phyloP scores from a whole-genome alignment of 768 basidiomycete species.

The Cyathus striatus region DNA sequence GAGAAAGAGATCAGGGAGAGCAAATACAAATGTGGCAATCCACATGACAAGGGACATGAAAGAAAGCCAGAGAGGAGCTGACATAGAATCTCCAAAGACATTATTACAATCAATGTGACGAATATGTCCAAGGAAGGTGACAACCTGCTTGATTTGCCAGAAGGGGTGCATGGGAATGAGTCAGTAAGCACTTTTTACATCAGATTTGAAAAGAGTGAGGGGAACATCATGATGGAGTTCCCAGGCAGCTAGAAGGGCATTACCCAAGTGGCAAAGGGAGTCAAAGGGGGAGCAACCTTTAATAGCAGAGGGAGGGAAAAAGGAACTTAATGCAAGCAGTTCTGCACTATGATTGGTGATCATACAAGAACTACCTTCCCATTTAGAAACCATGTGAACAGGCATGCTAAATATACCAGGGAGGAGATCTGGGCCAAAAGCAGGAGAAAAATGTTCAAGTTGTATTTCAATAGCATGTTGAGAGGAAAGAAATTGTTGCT shows the following conservation, averaged over 20 bases:
- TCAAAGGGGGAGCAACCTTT: slow-evolving; percentile 27
- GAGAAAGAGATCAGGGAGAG: slow-evolving; percentile 13
- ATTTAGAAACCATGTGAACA: slow-evolving; percentile 30
- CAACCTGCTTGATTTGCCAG: slow-evolving; percentile 27
- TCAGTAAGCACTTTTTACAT: too few relatives aligned
- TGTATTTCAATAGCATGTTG: slow-evolving; percentile 20
- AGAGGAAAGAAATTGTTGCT: slow-evolving; percentile 17
- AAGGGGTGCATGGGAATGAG: slow-evolving; percentile 25
- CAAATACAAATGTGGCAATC: slow-evolving; percentile 18
- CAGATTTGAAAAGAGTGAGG: too few relatives aligned
- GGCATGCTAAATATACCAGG: slow-evolving; percentile 41
- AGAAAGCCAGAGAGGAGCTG: slow-evolving; percentile 16
- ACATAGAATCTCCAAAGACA: slow-evolving; percentile 24
- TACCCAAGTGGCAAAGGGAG: slow-evolving; percentile 24
- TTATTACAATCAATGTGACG: slow-evolving; percentile 24
- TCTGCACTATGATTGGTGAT: slow-evolving; percentile 33
- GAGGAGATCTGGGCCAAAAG: too few relatives aligned
- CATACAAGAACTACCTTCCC: slow-evolving; percentile 32
- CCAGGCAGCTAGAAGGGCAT: slow-evolving; percentile 9
- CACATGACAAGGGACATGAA: slow-evolving; percentile 26
- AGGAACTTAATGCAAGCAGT: slow-evolving; percentile 25
- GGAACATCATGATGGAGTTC: slow-evolving; percentile 35
- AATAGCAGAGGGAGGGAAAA: slow-evolving; percentile 17
- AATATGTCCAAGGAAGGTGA: slow-evolving; percentile 19
- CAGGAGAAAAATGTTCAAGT: slow-evolving; percentile 17